Base-by-base conservation (phyloP, 2,329 filamentous ascomycete genomes). In the Juglanconis sp. region DNA sequence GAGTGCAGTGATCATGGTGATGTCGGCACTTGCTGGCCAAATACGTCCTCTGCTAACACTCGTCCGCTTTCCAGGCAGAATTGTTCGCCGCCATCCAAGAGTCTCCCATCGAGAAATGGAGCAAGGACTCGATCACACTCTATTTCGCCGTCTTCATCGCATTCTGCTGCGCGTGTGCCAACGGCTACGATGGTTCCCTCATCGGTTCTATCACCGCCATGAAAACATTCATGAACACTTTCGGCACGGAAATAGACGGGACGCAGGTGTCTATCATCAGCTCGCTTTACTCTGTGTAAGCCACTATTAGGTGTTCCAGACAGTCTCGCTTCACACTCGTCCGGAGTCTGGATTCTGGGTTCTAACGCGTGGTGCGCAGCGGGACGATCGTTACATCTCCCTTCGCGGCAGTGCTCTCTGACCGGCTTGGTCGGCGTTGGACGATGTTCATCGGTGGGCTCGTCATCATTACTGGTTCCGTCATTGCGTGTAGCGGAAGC, bases 221-320 rank as follows among this genome's bases (percentile, higher is more conserved):
- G 77, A n/a, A 68, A 0, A 67, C 72, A 53, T 80, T 79, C 69
- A 71, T 76, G 60, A 54, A 70, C 0, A 71, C 69, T 1, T 79
- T 81, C 63, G 63, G 75, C 5, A 73, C 70, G 5, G 73, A 71
- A n/a, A 68, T 69, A 59, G 73, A 68, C 8, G 78, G 74, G 13
- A 63, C 68, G 30, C 69, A 71, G 53, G 76, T 79, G 52, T 74
- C 78, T 4, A 60, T 80, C 30, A 71, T 78, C 67, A 76, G 75
- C 59, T 80, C 78, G 5, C 72, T 81, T 31, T 81, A 81, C 66
- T 77, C 77, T 4, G 76, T 81, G 77, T 80, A 69, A 64, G 77
- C 58, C 24, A 24, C 24, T 24, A 24, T 24, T 24, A 24, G 24
- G 24, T 35, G 9, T 51, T 40, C 6, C 24, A 17, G 11, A 34